phyloP scores from a whole-genome alignment of 2,329 filamentous ascomycete genomes.

The Colletotrichum liriopes region DNA sequence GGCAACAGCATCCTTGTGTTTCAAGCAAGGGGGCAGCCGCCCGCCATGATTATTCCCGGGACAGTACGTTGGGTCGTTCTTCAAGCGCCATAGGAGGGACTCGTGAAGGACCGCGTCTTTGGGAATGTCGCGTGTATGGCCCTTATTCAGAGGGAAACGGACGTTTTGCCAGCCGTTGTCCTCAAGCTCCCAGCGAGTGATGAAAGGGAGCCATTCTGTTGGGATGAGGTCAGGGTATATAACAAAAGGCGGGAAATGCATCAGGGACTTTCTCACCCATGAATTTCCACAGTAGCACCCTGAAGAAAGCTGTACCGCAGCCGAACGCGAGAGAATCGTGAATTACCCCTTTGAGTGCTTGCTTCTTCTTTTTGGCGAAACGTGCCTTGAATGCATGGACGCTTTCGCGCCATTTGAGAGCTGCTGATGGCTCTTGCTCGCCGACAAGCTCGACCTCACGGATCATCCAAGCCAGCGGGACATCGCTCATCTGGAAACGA shows the following conservation, averaged over 20 bases:
- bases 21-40: slow-evolving; percentile 51
- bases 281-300: slow-evolving; percentile 59
- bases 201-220: slow-evolving; percentile 56
- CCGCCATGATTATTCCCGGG: slow-evolving; percentile 55
- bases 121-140: slow-evolving; percentile 57
- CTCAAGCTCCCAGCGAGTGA: slow-evolving; percentile 59
- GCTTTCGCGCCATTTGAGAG: slow-evolving; percentile 55
- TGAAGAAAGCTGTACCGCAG: slow-evolving; percentile 55
- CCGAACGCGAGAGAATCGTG: slow-evolving; percentile 59
- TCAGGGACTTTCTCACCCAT: slow-evolving; percentile 54
- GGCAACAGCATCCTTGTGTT: slow-evolving; percentile 37
- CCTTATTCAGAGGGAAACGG: slow-evolving; percentile 57
- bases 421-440: slow-evolving; percentile 48
- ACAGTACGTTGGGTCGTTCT: slow-evolving; percentile 48
- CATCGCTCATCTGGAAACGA: slow-evolving; percentile 63
- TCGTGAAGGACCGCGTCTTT: slow-evolving; percentile 57
- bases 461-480: slow-evolving; percentile 69
- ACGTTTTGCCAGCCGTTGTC: slow-evolving; percentile 52
- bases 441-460: slow-evolving; percentile 61
- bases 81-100: slow-evolving; percentile 54
- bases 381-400: slow-evolving; percentile 49
- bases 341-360: slow-evolving; percentile 52
- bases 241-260: fast-evolving
- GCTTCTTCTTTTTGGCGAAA: slow-evolving; percentile 44
- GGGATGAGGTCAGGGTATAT: not conserved